Conservation (phyloP, 108 stramenopile species). For the Nitzschia inconspicua region DNA sequence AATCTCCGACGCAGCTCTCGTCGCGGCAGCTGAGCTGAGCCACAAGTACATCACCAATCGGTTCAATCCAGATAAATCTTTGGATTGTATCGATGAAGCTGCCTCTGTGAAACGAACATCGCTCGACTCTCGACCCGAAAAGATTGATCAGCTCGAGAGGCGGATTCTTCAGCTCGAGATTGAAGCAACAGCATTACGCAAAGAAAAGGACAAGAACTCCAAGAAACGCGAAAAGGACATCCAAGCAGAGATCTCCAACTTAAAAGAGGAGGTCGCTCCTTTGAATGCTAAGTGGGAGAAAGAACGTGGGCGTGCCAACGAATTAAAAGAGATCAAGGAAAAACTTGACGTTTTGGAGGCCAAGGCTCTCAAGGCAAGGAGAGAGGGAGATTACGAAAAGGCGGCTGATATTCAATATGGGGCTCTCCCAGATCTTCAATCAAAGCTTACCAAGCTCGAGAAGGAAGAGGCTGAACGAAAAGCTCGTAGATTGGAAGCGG, state of each 20-base stretch:
- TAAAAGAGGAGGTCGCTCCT: slow-evolving; percentile 51
- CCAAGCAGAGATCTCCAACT: slow-evolving; percentile 63
- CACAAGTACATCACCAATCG: slow-evolving; percentile 94
- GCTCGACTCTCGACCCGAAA: slow-evolving; percentile 82
- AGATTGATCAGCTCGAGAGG: slow-evolving; percentile 85
- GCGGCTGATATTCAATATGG: slow-evolving; percentile 94
- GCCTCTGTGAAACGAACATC: slow-evolving; percentile 80
- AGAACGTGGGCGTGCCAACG: slow-evolving; percentile 81
- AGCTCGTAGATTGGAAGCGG: slow-evolving; percentile 20
- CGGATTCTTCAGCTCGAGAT: slow-evolving; percentile 92
- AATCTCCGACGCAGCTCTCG: slow-evolving; percentile 88
- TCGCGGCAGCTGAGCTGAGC: slow-evolving; percentile 89
- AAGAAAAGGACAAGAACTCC: slow-evolving; percentile 82
- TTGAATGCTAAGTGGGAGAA: slow-evolving; percentile 69
- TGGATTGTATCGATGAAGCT: slow-evolving; percentile 97
- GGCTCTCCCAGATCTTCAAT: slow-evolving; percentile 88
- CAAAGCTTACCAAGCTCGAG: slow-evolving; percentile 52
- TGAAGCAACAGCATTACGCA: slow-evolving; percentile 83
- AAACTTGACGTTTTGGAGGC: slow-evolving; percentile 77
- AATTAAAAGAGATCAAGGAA: slow-evolving; percentile 78
- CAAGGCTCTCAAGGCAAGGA: slow-evolving; percentile 86
- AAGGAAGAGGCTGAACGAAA: slow-evolving; percentile 78
- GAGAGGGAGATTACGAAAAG: slow-evolving; percentile 85
- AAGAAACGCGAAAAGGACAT: slow-evolving; percentile 66
- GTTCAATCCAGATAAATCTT: slow-evolving; percentile 93